phyloP scores from a whole-genome alignment of 202 grass and related monocot genomes.

The Carex sylvatica region DNA sequence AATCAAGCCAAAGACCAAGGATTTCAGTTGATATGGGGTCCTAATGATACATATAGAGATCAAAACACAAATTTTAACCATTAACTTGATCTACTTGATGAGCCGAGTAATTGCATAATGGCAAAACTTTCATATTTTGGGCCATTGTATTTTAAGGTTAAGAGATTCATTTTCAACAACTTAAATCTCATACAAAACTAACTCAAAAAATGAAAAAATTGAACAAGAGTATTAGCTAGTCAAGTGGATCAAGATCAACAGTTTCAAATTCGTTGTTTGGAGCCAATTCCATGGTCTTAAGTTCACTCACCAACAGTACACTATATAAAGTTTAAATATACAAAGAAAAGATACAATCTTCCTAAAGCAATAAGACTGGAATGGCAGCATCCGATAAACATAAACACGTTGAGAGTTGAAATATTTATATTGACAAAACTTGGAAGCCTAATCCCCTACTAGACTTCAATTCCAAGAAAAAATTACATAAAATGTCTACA shows the following conservation, averaged over 20 bases:
- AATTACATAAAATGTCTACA: not conserved
- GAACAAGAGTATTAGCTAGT: not conserved
- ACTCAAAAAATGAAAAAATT: not conserved
- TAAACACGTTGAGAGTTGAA: not conserved
- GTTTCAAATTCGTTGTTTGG: not conserved
- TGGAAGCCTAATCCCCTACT: not conserved
- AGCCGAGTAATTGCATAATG: not conserved
- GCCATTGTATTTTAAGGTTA: not conserved
- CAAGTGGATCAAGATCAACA: conserved; percentile 3
- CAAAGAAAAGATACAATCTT: not conserved
- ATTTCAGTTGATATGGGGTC: not conserved
- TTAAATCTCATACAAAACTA: not conserved
- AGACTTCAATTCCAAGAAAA: not conserved
- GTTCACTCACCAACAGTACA: not conserved
- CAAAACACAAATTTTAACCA: not conserved
- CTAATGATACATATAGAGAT: not conserved
- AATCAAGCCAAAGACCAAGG: not conserved
- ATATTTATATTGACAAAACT: conserved; percentile 4
- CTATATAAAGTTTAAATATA: not conserved
- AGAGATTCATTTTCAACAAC: not conserved
- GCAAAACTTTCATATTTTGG: not conserved
- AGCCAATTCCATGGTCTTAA: not conserved
- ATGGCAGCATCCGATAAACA: not conserved
- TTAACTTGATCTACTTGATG: not conserved
- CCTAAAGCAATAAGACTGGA: not conserved